These are phyloP conservation scores for Alloteropsis semialata DNA, from an alignment of 176 grass and related monocot genomes.

Conservation along the genomic window DNA sequence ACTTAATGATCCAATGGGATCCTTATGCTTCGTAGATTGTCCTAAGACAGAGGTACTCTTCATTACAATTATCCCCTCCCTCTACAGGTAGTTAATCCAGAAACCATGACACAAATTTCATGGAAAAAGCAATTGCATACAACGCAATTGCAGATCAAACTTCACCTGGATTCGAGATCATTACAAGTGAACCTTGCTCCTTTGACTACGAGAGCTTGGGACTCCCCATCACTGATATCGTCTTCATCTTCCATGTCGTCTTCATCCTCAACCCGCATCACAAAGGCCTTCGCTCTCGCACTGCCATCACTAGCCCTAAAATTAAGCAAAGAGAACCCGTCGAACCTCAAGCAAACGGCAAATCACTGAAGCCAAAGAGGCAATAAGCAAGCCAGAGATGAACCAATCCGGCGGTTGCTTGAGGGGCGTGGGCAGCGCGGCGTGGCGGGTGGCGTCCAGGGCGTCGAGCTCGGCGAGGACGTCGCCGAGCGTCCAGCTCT, in stretches of 20 bases:
- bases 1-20: not conserved
- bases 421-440: conserved; percentile 1
- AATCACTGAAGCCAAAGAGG: not conserved
- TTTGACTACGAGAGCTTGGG: not conserved
- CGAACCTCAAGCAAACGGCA: not conserved
- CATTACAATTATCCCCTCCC: not conserved
- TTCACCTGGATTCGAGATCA: conserved; percentile 30
- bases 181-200: conserved; percentile 34
- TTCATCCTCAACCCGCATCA: conserved; percentile 53
- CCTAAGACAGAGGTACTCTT: not conserved
- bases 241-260: conserved; percentile 37
- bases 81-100: not conserved
- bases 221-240: not conserved
- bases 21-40: conserved; percentile 3
- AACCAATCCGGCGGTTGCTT: conserved; percentile 44
- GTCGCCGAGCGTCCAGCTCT: conserved; percentile 41
- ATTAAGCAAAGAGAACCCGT: not conserved
- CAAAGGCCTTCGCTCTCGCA: conserved; percentile 36
- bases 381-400: not conserved
- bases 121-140: not conserved
- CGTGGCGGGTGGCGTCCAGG: conserved; percentile 15
- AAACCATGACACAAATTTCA: not conserved
- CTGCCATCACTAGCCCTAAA: conserved; percentile 1
- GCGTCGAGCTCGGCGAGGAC: conserved; percentile 38
- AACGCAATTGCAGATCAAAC: not conserved